Percentiles rank a stretch among this genome's conserved stretches.
These are phyloP conservation scores for Lathyrus oleraceus DNA, from an alignment of 306 rosid species.

Conservation along the genomic window DNA sequence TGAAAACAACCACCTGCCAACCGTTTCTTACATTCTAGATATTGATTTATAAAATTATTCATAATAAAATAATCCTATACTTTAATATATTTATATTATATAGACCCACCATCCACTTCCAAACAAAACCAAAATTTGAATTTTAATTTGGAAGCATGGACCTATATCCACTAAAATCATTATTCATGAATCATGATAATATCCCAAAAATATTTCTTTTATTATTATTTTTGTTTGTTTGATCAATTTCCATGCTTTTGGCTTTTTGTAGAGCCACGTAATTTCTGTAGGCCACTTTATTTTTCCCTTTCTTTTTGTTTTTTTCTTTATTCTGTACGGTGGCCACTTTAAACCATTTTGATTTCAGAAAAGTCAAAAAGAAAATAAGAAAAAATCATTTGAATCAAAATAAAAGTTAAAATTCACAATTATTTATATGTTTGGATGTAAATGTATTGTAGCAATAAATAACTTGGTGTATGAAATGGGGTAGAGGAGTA, in stretches of 20 bases:
- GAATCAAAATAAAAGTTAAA: not conserved
- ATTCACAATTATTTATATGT: not conserved
- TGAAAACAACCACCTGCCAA: constrained; percentile 88
- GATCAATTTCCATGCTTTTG: constrained; percentile 29
- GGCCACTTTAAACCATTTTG: constrained; percentile 41
- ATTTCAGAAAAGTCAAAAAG: constrained; percentile 44
- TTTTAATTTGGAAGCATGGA: too few species aligned
- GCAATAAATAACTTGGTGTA: not conserved
- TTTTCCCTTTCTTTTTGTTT: constrained; percentile 36
- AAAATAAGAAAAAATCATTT: not conserved
- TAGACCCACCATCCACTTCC: constrained; percentile 64
- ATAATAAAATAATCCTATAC: constrained; percentile 22
- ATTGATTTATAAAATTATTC: not conserved
- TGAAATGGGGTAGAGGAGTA: constrained; percentile 29
- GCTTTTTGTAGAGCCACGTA: constrained; percentile 54
- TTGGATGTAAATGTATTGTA: not conserved
- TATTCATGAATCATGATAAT: constrained; percentile 50
- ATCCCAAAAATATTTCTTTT: constrained; percentile 39
- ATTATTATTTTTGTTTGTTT: constrained; percentile 41
- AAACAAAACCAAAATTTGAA: constrained; percentile 54
- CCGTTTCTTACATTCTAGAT: constrained; percentile 47
- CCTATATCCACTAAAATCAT: constrained; percentile 52
- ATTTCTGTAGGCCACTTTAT: constrained; percentile 47
- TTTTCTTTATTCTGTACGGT: constrained; percentile 28
- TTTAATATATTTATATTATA: constrained; percentile 41